Evolutionary conservation across 2,329 filamentous ascomycete genomes (phyloP).

Genomic region (Diaporthe nobilis): DNA sequence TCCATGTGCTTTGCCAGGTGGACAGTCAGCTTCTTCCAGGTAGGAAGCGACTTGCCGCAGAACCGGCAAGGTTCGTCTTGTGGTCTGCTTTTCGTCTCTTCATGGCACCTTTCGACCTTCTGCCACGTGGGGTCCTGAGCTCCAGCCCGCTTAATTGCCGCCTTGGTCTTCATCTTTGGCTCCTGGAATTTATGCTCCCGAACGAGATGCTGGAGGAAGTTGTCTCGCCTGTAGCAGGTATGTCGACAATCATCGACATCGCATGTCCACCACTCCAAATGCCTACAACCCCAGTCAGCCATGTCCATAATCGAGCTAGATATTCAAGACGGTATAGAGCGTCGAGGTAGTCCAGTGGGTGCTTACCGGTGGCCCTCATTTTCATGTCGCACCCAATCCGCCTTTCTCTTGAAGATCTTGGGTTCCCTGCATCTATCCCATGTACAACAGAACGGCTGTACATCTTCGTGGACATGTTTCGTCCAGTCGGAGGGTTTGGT

Average conservation of each 20-base stretch:
- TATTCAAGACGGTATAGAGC: background rate
- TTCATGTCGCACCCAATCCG: slow-evolving; percentile 95
- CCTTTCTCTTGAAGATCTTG: slow-evolving; percentile 95
- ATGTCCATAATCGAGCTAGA: background rate
- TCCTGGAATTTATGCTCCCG: slow-evolving; percentile 91
- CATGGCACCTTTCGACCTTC: slow-evolving; percentile 83
- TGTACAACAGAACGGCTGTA: slow-evolving; percentile 93
- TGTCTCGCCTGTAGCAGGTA: slow-evolving; percentile 88
- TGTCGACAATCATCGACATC: slow-evolving; percentile 85
- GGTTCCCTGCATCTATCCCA: slow-evolving; percentile 86
- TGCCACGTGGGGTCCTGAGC: slow-evolving; percentile 78
- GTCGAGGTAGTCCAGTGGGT: background rate
- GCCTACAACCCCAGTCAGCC: slow-evolving; percentile 50
- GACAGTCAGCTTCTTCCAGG: slow-evolving; percentile 95
- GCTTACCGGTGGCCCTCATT: slow-evolving; percentile 83
- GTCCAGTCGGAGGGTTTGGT: slow-evolving; percentile 97
- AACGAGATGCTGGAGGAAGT: slow-evolving; percentile 93
- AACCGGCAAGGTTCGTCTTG: slow-evolving; percentile 88
- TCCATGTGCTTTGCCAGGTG: slow-evolving; percentile 97
- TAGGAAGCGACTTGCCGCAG: slow-evolving; percentile 83
- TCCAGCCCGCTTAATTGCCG: slow-evolving; percentile 72
- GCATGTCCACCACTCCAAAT: slow-evolving; percentile 93
- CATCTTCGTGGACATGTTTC: slow-evolving; percentile 94
- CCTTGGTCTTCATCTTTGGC: slow-evolving; percentile 83
- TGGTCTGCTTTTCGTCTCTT: slow-evolving; percentile 75